These are phyloP conservation scores for Lolium rigidum DNA, from an alignment of 176 grass and related monocot species.

Conservation along the genomic window DNA sequence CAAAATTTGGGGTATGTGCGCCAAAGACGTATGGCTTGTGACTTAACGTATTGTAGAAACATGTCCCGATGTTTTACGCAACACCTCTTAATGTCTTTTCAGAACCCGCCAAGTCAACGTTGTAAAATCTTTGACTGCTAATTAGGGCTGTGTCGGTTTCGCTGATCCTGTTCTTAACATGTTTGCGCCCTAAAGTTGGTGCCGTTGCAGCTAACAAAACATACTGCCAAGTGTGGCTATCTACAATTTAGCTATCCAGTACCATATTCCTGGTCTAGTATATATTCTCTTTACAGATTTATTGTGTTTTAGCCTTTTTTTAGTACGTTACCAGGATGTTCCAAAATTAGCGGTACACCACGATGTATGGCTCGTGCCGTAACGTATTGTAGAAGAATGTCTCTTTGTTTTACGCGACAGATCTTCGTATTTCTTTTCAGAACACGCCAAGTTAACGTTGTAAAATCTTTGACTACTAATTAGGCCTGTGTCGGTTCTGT, in stretches of 20 bases:
- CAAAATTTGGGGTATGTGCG: too few species aligned
- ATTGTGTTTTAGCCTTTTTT: background rate
- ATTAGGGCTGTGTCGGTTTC: background rate
- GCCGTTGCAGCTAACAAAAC: conserved; percentile 24
- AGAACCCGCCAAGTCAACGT: too few species aligned
- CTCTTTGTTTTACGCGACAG: background rate
- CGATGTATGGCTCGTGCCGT: background rate
- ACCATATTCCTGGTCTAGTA: background rate
- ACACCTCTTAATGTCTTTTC: too few species aligned
- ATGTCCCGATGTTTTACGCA: too few species aligned
- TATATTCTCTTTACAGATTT: background rate
- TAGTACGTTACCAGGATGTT: background rate
- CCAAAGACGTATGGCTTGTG: too few species aligned
- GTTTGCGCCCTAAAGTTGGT: background rate
- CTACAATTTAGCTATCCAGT: background rate
- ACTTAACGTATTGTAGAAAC: too few species aligned
- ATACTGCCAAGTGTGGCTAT: background rate
- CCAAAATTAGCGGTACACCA: background rate
- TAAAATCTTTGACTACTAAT: too few species aligned
- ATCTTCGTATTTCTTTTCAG: background rate
- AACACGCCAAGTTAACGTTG: too few species aligned
- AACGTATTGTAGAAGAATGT: background rate
- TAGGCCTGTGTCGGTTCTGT: too few species aligned
- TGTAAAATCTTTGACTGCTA: too few species aligned
- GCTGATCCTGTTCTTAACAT: background rate